phyloP scores from a whole-genome alignment of 177 flowering plant genomes.

The Tripterygium wilfordii region DNA sequence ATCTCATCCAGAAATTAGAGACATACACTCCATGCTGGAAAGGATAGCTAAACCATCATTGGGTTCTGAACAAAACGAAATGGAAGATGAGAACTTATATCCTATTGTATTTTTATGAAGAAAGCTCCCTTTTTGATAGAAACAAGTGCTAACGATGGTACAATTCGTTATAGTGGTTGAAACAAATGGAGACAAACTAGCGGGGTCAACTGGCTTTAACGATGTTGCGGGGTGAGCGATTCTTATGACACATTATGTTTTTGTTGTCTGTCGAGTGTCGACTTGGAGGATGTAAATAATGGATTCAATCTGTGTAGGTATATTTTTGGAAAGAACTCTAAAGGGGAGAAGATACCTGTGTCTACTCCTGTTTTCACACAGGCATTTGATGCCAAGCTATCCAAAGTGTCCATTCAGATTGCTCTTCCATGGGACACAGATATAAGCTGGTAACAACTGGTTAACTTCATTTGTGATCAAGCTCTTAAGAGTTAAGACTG shows the following conservation, averaged over 20 bases:
- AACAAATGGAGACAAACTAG: slow-evolving; percentile 66
- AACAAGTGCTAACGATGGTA: no score
- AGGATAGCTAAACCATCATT: slow-evolving; percentile 15
- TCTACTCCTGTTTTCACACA: slow-evolving; percentile 94
- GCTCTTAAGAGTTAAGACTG: no score
- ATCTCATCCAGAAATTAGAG: slow-evolving; percentile 33
- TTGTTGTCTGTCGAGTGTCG: not conserved
- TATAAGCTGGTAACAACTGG: slow-evolving; percentile 64
- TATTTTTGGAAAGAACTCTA: slow-evolving; percentile 87
- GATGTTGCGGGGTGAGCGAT: slow-evolving; percentile 75
- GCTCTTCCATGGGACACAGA: slow-evolving; percentile 76
- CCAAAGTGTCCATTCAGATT: slow-evolving; percentile 68
- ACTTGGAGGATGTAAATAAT: not conserved
- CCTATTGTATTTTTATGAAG: no score
- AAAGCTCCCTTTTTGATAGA: no score
- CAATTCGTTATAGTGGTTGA: slow-evolving; percentile 81
- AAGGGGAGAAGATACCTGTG: slow-evolving; percentile 75
- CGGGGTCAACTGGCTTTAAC: slow-evolving; percentile 83
- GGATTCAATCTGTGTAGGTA: slow-evolving; percentile 39
- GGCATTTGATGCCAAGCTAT: slow-evolving; percentile 41
- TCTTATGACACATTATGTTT: slow-evolving; percentile 2
- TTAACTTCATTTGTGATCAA: no score
- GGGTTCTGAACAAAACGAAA: slow-evolving; percentile 16
- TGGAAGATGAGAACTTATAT: slow-evolving; percentile 6
- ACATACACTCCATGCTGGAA: slow-evolving; percentile 29